phyloP scores from a whole-genome alignment of 148 eudicot species.

The Nyssa sinensis region DNA sequence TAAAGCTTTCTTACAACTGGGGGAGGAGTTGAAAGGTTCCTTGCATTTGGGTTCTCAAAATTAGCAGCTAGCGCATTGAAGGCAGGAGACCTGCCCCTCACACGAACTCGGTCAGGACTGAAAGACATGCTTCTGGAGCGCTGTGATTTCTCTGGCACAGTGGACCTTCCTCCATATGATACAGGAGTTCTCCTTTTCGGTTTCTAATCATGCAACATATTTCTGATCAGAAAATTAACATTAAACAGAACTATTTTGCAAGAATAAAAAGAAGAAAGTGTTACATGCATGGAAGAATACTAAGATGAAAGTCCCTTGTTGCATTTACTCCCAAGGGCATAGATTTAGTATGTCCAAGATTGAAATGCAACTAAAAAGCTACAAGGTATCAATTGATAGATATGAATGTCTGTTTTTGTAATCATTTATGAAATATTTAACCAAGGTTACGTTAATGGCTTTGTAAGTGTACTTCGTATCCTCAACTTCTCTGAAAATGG shows the following conservation, averaged over 20 bases:
- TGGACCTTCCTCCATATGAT: conserved; percentile 77
- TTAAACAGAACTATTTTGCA: neutral
- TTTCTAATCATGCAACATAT: conserved; percentile 48
- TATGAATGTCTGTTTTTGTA: neutral
- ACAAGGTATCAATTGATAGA: no score
- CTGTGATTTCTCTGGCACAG: conserved; percentile 83
- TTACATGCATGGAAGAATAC: no score
- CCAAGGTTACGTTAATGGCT: no score
- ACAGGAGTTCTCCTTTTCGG: conserved; percentile 85
- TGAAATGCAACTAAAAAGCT: neutral
- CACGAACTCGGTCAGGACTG: conserved; percentile 85
- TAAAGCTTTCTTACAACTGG: conserved; percentile 73
- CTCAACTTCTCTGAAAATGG: no score
- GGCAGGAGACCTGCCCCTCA: conserved; percentile 96
- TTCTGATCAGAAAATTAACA: neutral
- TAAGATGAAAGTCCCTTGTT: neutral
- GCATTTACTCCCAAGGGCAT: neutral
- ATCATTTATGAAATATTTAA: neutral
- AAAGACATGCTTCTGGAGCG: conserved; percentile 93
- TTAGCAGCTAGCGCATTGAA: conserved; percentile 91
- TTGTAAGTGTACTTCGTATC: no score
- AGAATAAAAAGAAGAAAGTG: neutral
- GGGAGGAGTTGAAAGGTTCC: conserved; percentile 97
- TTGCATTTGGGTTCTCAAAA: conserved; percentile 75
- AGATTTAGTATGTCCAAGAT: neutral